A percentile compares a stretch with the other conserved stretches of the same genome.
phyloP scores from a whole-genome alignment of 352 stramenopile species.

The Globisporangium megalacanthum region DNA sequence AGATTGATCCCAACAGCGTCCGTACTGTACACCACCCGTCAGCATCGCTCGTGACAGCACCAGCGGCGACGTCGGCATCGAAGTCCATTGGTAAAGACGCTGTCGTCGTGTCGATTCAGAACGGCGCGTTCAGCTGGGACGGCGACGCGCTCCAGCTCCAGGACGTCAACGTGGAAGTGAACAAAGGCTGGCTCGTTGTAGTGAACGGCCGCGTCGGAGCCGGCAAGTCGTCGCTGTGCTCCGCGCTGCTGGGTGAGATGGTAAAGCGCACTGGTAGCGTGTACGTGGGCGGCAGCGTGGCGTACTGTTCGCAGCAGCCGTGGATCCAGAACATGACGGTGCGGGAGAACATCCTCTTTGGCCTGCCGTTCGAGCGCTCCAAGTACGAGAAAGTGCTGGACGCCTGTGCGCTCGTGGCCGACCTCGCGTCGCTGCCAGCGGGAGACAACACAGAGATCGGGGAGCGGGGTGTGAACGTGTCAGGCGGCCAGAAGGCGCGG shows the following conservation, averaged over 20 bases:
- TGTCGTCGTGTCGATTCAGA: slow-evolving; percentile 24
- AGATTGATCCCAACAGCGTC: slow-evolving; percentile 18
- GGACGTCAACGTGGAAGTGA: slow-evolving; percentile 62
- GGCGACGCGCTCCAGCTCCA: slow-evolving; percentile 15
- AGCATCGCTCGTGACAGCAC: no score
- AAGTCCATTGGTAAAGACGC: slow-evolving; percentile 1
- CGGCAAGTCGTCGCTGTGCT: slow-evolving; percentile 92
- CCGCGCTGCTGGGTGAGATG: slow-evolving; percentile 91
- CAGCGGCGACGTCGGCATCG: no score
- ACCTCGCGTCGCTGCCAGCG: slow-evolving; percentile 48
- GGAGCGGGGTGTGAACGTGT: slow-evolving; percentile 33
- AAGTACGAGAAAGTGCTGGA: slow-evolving; percentile 43
- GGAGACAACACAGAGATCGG: slow-evolving; percentile 50
- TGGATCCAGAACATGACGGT: slow-evolving; percentile 96
- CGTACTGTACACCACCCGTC: slow-evolving; percentile 8
- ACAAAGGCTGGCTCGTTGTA: slow-evolving; percentile 71
- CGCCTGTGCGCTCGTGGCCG: slow-evolving; percentile 43
- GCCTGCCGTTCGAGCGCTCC: slow-evolving; percentile 32
- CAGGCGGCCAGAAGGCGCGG: slow-evolving; percentile 43
- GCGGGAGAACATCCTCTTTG: slow-evolving; percentile 94
- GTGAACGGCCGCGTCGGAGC: slow-evolving; percentile 86
- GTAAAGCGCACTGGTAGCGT: slow-evolving; percentile 19
- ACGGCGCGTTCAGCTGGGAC: slow-evolving; percentile 29
- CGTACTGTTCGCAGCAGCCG: slow-evolving; percentile 85
- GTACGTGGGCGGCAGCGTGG: slow-evolving; percentile 25